phyloP scores from a whole-genome alignment of 129 eudicot species.

The Pseudognaphalium luteoalbum region DNA sequence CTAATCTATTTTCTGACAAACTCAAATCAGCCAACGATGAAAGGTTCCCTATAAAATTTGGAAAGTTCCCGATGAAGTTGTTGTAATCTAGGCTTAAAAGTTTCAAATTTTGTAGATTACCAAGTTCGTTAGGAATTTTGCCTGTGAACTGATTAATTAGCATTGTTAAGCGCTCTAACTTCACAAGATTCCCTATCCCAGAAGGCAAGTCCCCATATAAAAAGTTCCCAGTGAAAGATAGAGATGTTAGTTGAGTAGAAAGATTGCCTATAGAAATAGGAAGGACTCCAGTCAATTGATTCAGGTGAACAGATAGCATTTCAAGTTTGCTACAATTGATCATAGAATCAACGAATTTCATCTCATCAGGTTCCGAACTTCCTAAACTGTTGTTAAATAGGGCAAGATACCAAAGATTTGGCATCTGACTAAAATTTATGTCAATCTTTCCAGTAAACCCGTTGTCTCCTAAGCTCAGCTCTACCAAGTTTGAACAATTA shows the following conservation, averaged over 20 bases:
- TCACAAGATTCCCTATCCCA: conserved; percentile 30
- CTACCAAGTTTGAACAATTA: conserved; percentile 32
- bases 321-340: conserved; percentile 34
- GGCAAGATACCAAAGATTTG: conserved; percentile 11
- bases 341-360: conserved; percentile 38
- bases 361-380: conserved; percentile 30
- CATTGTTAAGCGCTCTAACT: background rate
- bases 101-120: conserved; percentile 28
- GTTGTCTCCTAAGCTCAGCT: conserved; percentile 15
- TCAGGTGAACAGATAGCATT: conserved; percentile 1
- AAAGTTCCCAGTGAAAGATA: conserved; percentile 3
- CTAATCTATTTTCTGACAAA: conserved; percentile 23
- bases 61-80: conserved; percentile 36
- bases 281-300: conserved; percentile 36
- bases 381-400: conserved; percentile 31
- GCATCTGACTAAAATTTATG: conserved; percentile 14
- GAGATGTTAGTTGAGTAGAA: conserved; percentile 25
- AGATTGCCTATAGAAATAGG: conserved; percentile 40
- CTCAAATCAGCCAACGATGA: conserved; percentile 1
- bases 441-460: conserved; percentile 38
- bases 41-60: conserved; percentile 37
- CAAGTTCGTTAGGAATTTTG: conserved; percentile 38
- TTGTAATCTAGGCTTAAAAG: conserved; percentile 3
- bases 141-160: conserved; percentile 29
- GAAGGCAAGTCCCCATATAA: conserved; percentile 27